Evolutionary conservation across 148 eudicot species (phyloP), one percentile per base, ranked within the genome.

Genomic region (Vaccinium corymbosum): DNA sequence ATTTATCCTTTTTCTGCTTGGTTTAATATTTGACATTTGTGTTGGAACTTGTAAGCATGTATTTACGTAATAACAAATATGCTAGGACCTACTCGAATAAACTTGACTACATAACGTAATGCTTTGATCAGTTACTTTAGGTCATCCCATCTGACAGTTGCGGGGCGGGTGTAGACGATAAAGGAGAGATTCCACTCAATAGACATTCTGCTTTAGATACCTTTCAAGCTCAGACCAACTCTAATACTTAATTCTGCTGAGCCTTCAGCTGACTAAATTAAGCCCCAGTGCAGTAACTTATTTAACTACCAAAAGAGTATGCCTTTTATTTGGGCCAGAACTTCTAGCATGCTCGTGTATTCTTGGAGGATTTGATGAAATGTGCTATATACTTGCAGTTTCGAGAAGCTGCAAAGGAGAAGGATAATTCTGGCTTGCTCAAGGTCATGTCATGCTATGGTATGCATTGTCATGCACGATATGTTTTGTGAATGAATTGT

Each of bases 401-500:
- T 87, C 93, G 91, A 79, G 93, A 97, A 84, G 98, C 99, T 85
- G 85, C 90, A 27, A 89, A 95, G 32, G 87, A 89, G 66, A 85
- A 89, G 68, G 93, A 93, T 81, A 94, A 91, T 48, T 71, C 84
- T 16, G 95, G 87, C 76, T 81, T 97, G 86, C 78, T 94, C 74
- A 92, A 88, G 90, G 86, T 91, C 84, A 93, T 97, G 99, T 93
- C 98, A 17, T 89, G 80, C 85, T 97, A 97, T 55, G 99, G 99
- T 97, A 91, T 53, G 90, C 56, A 17, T 71, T 38, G 2, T 70
- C 19, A 1, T n/a, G 38, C 13, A 25, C 62, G 56, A 61, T 17
- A 27, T 6, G 12, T 29, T 29, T 53, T 19, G 4, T 42, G 16
- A 14, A 35, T 53, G 52, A 50, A 52, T 38, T 50, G 64, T 74